Evolutionary conservation across 2,329 filamentous ascomycete genomes (phyloP).

Genomic region (Penicillium sp.): DNA sequence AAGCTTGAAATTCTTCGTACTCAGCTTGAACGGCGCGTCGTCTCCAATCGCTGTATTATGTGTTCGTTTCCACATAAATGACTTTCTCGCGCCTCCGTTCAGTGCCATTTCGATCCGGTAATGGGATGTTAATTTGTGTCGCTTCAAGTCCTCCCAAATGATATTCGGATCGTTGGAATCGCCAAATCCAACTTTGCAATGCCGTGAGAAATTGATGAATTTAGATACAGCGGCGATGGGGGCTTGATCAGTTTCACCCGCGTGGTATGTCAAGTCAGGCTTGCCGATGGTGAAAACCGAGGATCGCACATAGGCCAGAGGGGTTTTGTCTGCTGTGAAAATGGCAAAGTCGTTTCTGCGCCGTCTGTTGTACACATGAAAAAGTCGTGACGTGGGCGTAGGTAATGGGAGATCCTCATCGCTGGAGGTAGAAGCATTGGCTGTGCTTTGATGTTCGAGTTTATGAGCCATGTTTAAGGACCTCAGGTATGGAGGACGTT

Average conservation of each 20-base stretch:
- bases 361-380: not conserved
- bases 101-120: not conserved
- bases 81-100: not conserved
- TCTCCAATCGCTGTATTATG: not conserved
- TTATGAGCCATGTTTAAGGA: not conserved
- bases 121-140: not conserved
- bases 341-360: not conserved
- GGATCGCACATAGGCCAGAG: not conserved
- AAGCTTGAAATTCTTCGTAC: not conserved
- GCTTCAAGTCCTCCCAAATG: not conserved
- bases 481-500: not conserved
- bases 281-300: conserved; percentile 6
- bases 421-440: not conserved
- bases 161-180: not conserved
- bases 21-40: not conserved
- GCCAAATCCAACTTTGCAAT: conserved; percentile 8
- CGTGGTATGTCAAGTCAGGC: conserved; percentile 9
- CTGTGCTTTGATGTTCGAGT: not conserved
- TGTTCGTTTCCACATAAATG: not conserved
- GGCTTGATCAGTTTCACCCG: conserved; percentile 4
- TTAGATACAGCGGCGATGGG: conserved; percentile 5
- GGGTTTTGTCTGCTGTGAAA: not conserved
- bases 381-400: not conserved
- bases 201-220: conserved; percentile 9
- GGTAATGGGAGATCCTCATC: not conserved